Evolutionary conservation across 345 rosid genomes (phyloP), one percentile per base, ranked within the genome.

Genomic region (Dovyalis caffra): DNA sequence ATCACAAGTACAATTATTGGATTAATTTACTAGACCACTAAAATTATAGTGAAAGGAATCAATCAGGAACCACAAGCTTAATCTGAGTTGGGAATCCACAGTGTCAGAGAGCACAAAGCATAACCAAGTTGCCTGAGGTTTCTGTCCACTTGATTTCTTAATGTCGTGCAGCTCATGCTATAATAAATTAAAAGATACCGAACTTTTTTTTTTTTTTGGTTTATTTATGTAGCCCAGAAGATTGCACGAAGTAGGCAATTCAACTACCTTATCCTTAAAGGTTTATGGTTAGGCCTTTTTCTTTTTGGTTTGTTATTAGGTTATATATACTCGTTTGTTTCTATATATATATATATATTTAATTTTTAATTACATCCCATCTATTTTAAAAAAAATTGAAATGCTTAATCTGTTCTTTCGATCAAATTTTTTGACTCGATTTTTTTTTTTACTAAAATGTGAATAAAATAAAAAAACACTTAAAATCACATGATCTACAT

Each of bases 41-140:
- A 15, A 10, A 15, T 29, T 31, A 31, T 18, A 29, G 37, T 45
- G 12, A 69, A 31, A 28, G 0, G 26, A 18, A 69, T 1, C 31
- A 69, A 56, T 53, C 7, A 26, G 12, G 35, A 9, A 33, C 73
- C 64, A 51, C 73, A 33, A 70, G 57, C 62, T 51, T 47, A 2
- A 47, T 20, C 38, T 25, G 51, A 45, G 3, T 0, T 69, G 9
- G 38, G 72, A 49, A 49, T 33, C 60, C 49, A 37, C 64, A 32
- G 18, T 8, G 73, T 70, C 74, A 70, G 14, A 3, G 3, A 5
- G 28, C 72, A 69, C 73, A 69, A 8, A 35, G 57, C n/a, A 51
- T n/a, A 23, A 11, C 29, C 49, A 66, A 37, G 43, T 31, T 34
- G 68, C 26, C 10, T 16, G 35, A 31, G 33, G 18, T 20, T 16